Percentiles rank a stretch among this genome's conserved stretches.
These are phyloP conservation scores for Phytopythium helicoides DNA, from an alignment of 352 stramenopile genomes.

Conservation along the genomic window DNA sequence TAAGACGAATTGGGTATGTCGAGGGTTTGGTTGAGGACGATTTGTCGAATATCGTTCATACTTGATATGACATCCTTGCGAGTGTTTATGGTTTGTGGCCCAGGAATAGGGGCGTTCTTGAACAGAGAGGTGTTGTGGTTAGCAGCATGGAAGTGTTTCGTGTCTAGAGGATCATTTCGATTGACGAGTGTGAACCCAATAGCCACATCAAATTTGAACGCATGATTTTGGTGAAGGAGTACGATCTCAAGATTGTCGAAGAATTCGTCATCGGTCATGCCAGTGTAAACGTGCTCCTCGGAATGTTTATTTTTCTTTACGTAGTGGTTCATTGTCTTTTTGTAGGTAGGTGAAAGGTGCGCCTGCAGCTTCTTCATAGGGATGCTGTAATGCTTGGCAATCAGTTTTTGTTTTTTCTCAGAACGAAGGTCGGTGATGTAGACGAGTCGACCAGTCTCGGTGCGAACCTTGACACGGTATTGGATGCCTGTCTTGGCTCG, in stretches of 20 bases:
- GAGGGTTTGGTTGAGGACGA: too few relatives aligned
- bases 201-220: conserved; percentile 16
- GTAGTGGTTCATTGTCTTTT: too few relatives aligned
- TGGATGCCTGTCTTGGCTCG: conserved; percentile 1
- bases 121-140: conserved; percentile 12
- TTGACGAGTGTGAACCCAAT: conserved; percentile 11
- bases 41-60: conserved; percentile 10
- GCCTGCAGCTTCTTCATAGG: too few relatives aligned
- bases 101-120: conserved; percentile 4
- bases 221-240: conserved; percentile 9
- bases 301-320: conserved; percentile 11
- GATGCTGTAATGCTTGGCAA: too few relatives aligned
- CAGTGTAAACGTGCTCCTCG: conserved; percentile 1
- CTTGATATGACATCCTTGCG: conserved; percentile 12
- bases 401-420: too few relatives aligned
- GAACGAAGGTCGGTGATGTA: too few relatives aligned
- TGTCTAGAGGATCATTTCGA: background rate
- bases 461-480: too few relatives aligned
- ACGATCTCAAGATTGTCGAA: conserved; percentile 10
- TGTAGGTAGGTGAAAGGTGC: too few relatives aligned
- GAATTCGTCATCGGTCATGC: conserved; percentile 5
- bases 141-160: conserved; percentile 8
- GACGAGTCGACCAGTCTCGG: too few relatives aligned
- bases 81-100: background rate
- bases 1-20: too few relatives aligned